Evolutionary conservation across 2,329 filamentous ascomycete genomes (phyloP), one percentile per base, ranked within the genome.

Genomic region (Cercospora citrullina): DNA sequence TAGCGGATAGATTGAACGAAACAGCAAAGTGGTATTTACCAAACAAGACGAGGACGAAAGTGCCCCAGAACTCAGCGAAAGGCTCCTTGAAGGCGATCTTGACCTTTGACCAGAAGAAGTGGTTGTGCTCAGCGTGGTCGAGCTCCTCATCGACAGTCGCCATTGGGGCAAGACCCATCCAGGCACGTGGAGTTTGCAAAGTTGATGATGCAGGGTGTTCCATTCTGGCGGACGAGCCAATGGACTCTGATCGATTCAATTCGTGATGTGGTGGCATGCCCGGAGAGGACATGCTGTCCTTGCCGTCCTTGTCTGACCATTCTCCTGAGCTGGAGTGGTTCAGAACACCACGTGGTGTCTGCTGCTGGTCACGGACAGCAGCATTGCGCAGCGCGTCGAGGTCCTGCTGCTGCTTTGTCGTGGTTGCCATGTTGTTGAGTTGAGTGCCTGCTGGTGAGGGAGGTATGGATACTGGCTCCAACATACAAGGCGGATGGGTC

Each of bases 31-130:
- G 6, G 10, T 26, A 33, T 23, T 33, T 65, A 72, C 71, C 71
- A 66, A 83, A 83, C 63, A 83, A 75, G 5, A 82, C 77, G 72
- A 82, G 76, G 39, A 82, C 78, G 21, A 80, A 78, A 2, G 77
- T 77, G 4, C 81, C 81, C 73, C 78, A 82, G 70, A 83, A 82
- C 69, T 83, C 82, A 1, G 80, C 78, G 39, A 83, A 81, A 0
- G 81, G 81, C 71, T 83, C 81, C 67, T 81, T 75, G 39, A 83
- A 70, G 0, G 68, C 63, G 39, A 72, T 82, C 69, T 81, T 80
- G 48, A 82, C 60, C 79, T 77, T 76, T 4, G 77, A 78, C 81
- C 81, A 83, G n/a, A 79, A 71, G 39, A 81, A 69, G 45, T 79
- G 73, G 31, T 77, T 77, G 21, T 79, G 77, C 58, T 75, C 72